Percentiles rank a stretch among this genome's conserved stretches.
Evolutionary conservation across 2,329 filamentous ascomycete genomes (phyloP).

Genomic region (Aspergillus arachidicola): DNA sequence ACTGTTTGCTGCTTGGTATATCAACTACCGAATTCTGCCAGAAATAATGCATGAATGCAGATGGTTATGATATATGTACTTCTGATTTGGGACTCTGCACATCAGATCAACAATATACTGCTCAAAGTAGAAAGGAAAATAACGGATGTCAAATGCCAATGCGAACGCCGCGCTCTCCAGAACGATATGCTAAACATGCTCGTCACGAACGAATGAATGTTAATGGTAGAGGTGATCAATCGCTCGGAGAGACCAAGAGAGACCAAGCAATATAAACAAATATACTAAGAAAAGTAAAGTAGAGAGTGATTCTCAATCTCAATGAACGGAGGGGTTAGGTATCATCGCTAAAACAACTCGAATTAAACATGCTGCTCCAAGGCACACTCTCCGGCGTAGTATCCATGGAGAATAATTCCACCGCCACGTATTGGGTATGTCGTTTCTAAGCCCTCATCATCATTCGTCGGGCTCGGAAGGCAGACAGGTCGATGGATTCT

Average conservation of each 20-base stretch:
- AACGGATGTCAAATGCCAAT: background rate
- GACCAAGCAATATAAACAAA: background rate
- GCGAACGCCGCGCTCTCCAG: background rate
- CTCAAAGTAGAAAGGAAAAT: background rate
- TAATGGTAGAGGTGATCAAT: background rate
- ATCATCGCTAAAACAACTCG: conserved; percentile 4
- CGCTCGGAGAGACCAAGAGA: background rate
- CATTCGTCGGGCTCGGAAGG: conserved; percentile 21
- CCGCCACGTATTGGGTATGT: background rate
- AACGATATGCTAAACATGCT: background rate
- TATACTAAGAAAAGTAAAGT: too few species aligned
- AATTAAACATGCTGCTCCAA: conserved; percentile 1
- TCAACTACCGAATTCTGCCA: too few species aligned
- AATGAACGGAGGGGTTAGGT: conserved; percentile 9
- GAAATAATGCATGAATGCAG: background rate
- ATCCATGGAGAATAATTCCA: background rate
- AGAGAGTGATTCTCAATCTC: background rate
- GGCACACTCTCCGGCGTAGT: background rate
- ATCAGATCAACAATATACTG: background rate
- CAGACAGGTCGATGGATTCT: conserved; percentile 22
- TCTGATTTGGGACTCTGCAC: background rate
- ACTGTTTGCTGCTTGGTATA: too few species aligned
- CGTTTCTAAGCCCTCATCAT: conserved; percentile 8
- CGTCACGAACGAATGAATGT: background rate
- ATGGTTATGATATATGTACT: background rate